Percentiles rank a stretch among this genome's conserved stretches.
These are phyloP conservation scores for Narthecium ossifragum DNA, from an alignment of 106 monocot genomes.

Conservation along the genomic window DNA sequence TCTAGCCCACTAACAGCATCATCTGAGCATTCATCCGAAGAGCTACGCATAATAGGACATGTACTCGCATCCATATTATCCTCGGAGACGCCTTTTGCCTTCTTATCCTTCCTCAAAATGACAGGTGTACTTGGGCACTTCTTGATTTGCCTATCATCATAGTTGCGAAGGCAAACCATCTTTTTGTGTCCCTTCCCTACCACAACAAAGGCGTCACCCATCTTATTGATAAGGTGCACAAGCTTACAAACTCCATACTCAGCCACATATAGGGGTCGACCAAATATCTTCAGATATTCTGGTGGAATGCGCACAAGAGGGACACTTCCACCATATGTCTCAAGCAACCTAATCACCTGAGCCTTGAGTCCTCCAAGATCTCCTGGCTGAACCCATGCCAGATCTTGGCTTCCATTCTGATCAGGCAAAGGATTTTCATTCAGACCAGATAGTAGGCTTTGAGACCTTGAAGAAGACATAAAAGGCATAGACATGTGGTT, in stretches of 20 bases:
- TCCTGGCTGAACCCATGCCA: constrained; percentile 63
- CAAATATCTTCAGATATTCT: constrained; percentile 65
- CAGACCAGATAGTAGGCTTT: constrained; percentile 30
- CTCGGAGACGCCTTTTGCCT: constrained; percentile 20
- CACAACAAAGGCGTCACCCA: constrained; percentile 50
- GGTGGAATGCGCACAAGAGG: constrained; percentile 62
- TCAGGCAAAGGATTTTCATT: constrained; percentile 23
- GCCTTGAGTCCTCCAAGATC: constrained; percentile 76
- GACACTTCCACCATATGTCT: constrained; percentile 66
- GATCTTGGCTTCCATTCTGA: constrained; percentile 19
- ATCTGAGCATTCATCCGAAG: constrained; percentile 56
- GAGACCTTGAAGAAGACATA: constrained; percentile 37
- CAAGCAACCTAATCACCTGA: constrained; percentile 51
- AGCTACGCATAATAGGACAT: constrained; percentile 28
- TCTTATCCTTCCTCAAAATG: constrained; percentile 29
- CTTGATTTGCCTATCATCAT: constrained; percentile 24
- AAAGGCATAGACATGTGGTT: constrained; percentile 9
- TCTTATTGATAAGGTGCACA: constrained; percentile 55
- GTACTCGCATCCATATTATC: constrained; percentile 19
- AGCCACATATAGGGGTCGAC: constrained; percentile 58
- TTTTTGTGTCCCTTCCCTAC: constrained; percentile 59
- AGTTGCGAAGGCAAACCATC: constrained; percentile 44
- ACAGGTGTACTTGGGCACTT: constrained; percentile 26
- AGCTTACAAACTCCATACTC: constrained; percentile 79
- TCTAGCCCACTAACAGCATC: constrained; percentile 13